Evolutionary conservation across 805 yeast genomes (phyloP), one percentile per base, ranked within the genome.

Genomic region (Monosporozyma aquatica): DNA sequence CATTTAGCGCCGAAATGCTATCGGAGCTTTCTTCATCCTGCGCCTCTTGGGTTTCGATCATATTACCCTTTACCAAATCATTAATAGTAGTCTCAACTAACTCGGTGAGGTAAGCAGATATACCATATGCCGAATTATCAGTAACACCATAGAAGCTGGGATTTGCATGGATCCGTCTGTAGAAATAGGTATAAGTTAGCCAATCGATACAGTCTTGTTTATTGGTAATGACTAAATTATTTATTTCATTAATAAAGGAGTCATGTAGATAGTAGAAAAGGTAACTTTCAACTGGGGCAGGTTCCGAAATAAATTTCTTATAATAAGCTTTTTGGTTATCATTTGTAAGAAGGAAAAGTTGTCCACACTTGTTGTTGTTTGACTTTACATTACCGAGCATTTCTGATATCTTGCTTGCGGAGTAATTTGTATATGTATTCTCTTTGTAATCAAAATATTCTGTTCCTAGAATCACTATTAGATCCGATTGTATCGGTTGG

Each of bases 191-290:
- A 57, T 75, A 85, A 0, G 96, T 83, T 26, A 92, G 55, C 94
- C 95, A 87, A 54, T 90, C 96, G 45, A 92, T 75, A 52, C 95
- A 85, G 50, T 83, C 92, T 53, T 89, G 96, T 55, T 83, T 77
- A 6, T 75, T 69, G 37, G 68, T 71, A 44, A 90, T 72, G 11
- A 78, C 68, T 2, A 75, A 68, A 6, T 78, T 73, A 28, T 83
- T 74, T n/a, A 87, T 79, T 51, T 86, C 97, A 36, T 76, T 74
- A 33, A 84, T 59, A 27, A 90, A 71, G 0, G 75, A 69, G 56
- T 92, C 97, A 45, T 75, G 80, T 11, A 87, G 49, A 42, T 65
- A 63, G 14, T 67, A 61, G 43, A 72, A 73, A 48, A 87, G 55
- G 51, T 71, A 75, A 62, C 96, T 86, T 59, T 94, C 98, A 22